Conservation (phyloP, 192 early-diverging fungal species). For the Coemansia sp. region DNA sequence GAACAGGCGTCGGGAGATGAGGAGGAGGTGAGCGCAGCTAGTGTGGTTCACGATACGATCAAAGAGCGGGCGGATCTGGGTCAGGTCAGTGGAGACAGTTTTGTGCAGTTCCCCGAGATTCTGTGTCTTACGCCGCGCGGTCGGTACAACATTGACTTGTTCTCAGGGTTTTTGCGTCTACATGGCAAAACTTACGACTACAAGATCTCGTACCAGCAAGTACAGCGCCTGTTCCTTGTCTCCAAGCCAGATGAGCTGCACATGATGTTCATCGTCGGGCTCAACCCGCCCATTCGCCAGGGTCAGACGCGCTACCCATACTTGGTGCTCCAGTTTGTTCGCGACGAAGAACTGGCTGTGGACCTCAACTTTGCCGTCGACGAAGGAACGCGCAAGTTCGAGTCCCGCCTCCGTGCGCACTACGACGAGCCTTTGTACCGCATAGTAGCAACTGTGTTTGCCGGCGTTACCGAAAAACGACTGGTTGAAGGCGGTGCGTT, state of each 20-base stretch:
- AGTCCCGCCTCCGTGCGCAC: constrained; percentile 70
- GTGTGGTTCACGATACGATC: constrained; percentile 88
- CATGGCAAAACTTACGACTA: constrained; percentile 99
- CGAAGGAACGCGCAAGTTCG: constrained; percentile 65
- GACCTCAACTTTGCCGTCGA: constrained; percentile 82
- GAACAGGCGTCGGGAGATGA: constrained; percentile 51
- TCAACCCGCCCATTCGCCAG: constrained; percentile 95
- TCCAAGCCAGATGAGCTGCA: constrained; percentile 93
- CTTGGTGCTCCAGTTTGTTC: constrained; percentile 93
- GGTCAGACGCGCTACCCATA: constrained; percentile 95
- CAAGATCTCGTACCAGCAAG: constrained; percentile 85
- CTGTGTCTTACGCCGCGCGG: constrained; percentile 91
- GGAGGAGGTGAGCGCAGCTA: constrained; percentile 63
- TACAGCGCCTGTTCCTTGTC: constrained; percentile 83
- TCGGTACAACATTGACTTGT: constrained; percentile 94
- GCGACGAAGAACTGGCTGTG: constrained; percentile 86
- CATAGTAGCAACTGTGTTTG: constrained; percentile 83
- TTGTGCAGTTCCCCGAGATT: constrained; percentile 85
- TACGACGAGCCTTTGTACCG: constrained; percentile 88
- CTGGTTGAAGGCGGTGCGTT: constrained; percentile 67
- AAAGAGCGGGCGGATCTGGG: constrained; percentile 88
- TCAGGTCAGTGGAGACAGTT: constrained; percentile 81
- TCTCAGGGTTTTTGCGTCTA: constrained; percentile 83
- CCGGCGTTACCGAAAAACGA: constrained; percentile 74
- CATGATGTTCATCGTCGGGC: constrained; percentile 88